phyloP scores from a whole-genome alignment of 139 green algal genomes.

The Deuterostichococcus epilithicus region DNA sequence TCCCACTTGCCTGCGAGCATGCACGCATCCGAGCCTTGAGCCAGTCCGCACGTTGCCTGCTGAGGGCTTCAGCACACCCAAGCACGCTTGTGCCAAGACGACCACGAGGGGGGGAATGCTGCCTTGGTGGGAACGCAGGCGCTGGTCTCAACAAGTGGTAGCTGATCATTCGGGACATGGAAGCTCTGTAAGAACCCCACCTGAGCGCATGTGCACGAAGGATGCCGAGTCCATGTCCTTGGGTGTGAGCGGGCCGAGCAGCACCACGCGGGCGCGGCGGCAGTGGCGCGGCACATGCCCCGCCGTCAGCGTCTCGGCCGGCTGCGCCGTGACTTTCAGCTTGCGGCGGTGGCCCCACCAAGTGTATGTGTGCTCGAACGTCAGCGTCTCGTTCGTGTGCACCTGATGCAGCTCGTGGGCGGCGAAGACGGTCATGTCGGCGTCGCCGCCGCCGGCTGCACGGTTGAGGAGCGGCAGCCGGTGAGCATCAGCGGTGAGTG shows the following conservation, averaged over 20 bases:
- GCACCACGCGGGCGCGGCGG: slow-evolving; percentile 47
- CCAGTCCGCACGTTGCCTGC: too few species aligned
- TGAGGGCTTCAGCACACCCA: too few species aligned
- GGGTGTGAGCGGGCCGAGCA: slow-evolving; percentile 68
- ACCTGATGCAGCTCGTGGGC: slow-evolving; percentile 61
- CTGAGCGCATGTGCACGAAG: slow-evolving; percentile 43
- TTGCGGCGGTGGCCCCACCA: slow-evolving; percentile 71
- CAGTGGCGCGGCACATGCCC: slow-evolving; percentile 63
- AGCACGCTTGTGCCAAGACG: too few species aligned
- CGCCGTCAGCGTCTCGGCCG: slow-evolving; percentile 59
- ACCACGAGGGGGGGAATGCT: background rate
- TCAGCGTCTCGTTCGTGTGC: slow-evolving; percentile 53
- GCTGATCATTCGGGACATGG: too few species aligned
- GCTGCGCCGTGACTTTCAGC: slow-evolving; percentile 61
- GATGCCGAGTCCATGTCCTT: slow-evolving; percentile 60
- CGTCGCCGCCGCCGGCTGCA: slow-evolving; percentile 55
- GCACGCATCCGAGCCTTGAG: background rate
- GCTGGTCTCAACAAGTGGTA: background rate
- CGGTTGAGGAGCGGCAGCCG: too few species aligned
- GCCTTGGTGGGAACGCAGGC: background rate
- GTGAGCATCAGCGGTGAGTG: too few species aligned
- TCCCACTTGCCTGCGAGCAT: slow-evolving; percentile 30
- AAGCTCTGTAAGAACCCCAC: slow-evolving; percentile 4
- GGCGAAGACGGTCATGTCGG: slow-evolving; percentile 55
- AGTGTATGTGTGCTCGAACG: slow-evolving; percentile 81